Evolutionary conservation across 2,329 filamentous ascomycete genomes (phyloP).

Genomic region (Colletotrichum abscissum): DNA sequence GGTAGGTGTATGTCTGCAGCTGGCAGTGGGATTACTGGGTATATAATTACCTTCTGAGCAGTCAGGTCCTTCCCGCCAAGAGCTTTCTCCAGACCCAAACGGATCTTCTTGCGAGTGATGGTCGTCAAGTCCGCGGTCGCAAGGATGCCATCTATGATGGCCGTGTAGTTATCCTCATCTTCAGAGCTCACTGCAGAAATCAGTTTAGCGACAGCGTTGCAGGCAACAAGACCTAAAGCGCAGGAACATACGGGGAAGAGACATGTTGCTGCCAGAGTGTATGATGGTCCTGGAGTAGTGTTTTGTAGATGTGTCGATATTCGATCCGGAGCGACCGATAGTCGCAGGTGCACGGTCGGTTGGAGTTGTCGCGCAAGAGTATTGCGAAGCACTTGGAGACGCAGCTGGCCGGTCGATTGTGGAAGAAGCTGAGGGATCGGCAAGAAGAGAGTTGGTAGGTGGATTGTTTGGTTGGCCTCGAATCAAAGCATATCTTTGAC

Average conservation of each 20-base stretch:
- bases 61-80: slow-evolving; percentile 68
- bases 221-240: background rate
- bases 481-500: slow-evolving; percentile 31
- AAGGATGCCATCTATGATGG: slow-evolving; percentile 70
- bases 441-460: slow-evolving; percentile 3
- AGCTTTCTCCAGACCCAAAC: slow-evolving; percentile 64
- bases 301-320: background rate
- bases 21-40: background rate
- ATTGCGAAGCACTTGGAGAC: background rate
- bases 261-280: slow-evolving; percentile 23
- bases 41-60: slow-evolving; percentile 63
- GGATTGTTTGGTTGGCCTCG: slow-evolving; percentile 3
- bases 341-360: background rate
- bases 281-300: background rate
- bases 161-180: slow-evolving; percentile 64
- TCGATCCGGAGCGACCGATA: background rate
- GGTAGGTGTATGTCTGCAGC: background rate
- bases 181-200: slow-evolving; percentile 56
- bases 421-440: slow-evolving; percentile 7
- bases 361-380: background rate
- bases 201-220: background rate
- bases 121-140: slow-evolving; percentile 68
- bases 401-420: slow-evolving; percentile 7
- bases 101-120: slow-evolving; percentile 73
- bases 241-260: slow-evolving; percentile 28